Percentiles rank a stretch among this genome's conserved stretches.
Evolutionary conservation across 2,329 filamentous ascomycete species (phyloP).

Genomic region (Didymella sp.): DNA sequence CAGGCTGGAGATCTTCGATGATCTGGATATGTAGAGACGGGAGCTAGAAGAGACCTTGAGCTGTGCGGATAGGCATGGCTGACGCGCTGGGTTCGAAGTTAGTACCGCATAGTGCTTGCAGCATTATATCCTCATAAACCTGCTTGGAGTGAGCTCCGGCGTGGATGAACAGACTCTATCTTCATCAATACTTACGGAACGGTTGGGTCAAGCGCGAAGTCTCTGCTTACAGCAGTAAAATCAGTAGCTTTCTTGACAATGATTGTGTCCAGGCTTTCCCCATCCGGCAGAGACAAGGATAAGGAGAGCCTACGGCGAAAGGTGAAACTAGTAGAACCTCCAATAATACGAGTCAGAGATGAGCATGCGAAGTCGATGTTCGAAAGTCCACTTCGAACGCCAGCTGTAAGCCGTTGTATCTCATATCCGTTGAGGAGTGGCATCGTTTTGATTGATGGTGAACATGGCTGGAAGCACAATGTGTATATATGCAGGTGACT

Average conservation of each 20-base stretch:
- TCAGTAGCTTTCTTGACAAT: slow-evolving; percentile 9
- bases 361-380: not conserved
- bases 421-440: not conserved
- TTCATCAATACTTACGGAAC: not conserved
- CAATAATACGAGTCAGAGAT: not conserved
- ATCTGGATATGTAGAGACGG: not conserved
- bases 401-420: not conserved
- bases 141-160: not conserved
- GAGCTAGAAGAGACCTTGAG: not conserved
- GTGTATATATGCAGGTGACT: not conserved
- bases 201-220: slow-evolving; percentile 6
- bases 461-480: not conserved
- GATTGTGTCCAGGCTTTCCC: not conserved
- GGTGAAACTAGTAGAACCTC: slow-evolving; percentile 1
- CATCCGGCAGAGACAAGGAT: not conserved
- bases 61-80: not conserved
- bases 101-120: not conserved
- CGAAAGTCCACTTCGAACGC: not conserved
- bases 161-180: not conserved
- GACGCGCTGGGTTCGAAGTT: not conserved
- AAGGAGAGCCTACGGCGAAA: not conserved
- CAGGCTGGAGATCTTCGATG: slow-evolving; percentile 4
- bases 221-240: not conserved
- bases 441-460: not conserved
- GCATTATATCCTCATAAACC: not conserved